Evolutionary conservation across 805 yeast species (phyloP).

Genomic region (Kodamaea nitidulidarum): DNA sequence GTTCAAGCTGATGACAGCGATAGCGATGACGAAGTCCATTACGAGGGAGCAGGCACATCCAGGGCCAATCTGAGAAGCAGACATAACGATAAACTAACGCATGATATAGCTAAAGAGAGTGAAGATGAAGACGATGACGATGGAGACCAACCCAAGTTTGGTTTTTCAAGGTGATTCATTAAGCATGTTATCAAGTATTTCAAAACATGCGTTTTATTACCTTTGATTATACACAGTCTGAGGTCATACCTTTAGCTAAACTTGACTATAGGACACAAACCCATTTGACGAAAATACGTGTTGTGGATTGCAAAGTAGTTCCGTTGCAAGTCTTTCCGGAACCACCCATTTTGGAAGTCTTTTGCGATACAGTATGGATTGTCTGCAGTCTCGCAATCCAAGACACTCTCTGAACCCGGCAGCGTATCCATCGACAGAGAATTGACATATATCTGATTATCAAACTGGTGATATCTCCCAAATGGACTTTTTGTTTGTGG

Average conservation of each 20-base stretch:
- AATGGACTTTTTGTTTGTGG: slow-evolving; percentile 20
- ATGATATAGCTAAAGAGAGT: neutral
- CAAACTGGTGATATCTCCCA: slow-evolving; percentile 28
- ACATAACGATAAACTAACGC: too few relatives aligned
- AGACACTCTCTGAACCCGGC: slow-evolving; percentile 27
- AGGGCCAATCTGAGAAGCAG: too few relatives aligned
- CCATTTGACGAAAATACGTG: slow-evolving; percentile 36
- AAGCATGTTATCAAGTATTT: too few relatives aligned
- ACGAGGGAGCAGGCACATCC: neutral
- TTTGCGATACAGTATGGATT: slow-evolving; percentile 23
- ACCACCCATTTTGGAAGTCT: slow-evolving; percentile 21
- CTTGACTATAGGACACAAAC: slow-evolving; percentile 12
- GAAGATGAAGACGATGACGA: slow-evolving; percentile 24
- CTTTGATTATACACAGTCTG: too few relatives aligned
- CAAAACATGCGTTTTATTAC: too few relatives aligned
- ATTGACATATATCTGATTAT: slow-evolving; percentile 32
- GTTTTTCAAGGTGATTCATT: slow-evolving; percentile 23
- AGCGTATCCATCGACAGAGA: slow-evolving; percentile 19
- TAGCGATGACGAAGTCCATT: neutral
- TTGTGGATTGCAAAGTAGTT: slow-evolving; percentile 29
- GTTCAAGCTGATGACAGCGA: slow-evolving; percentile 6
- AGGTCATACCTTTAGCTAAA: too few relatives aligned
- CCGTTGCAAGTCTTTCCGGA: neutral
- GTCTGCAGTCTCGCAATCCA: slow-evolving; percentile 24
- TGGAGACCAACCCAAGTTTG: slow-evolving; percentile 32